phyloP scores from a whole-genome alignment of 345 rosid genomes.

The Citropsis articulata region DNA sequence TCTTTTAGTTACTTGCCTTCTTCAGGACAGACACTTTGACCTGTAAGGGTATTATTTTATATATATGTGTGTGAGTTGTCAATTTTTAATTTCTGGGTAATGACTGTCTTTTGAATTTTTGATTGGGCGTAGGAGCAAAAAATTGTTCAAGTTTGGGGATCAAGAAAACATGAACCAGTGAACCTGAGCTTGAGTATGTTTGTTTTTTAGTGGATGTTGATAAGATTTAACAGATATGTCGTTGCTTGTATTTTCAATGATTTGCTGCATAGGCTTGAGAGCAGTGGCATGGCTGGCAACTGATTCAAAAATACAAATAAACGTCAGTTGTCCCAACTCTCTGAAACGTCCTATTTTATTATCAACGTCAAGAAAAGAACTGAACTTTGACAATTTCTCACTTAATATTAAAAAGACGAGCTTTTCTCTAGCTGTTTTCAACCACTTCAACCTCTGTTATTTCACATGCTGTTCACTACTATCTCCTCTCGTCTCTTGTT shows the following conservation, averaged over 20 bases:
- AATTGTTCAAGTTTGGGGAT: not conserved
- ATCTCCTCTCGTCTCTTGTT: not conserved
- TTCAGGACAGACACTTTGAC: not conserved
- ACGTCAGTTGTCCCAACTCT: not conserved
- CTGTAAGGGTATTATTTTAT: not conserved
- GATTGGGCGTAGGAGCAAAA: not conserved
- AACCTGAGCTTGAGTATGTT: not conserved
- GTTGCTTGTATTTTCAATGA: not conserved
- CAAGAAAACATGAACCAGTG: not conserved
- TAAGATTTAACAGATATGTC: not conserved
- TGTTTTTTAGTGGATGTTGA: not conserved
- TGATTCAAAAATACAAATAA: not conserved
- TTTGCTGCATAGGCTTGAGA: not conserved
- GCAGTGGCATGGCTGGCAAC: not conserved
- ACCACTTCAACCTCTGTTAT: constrained; percentile 15
- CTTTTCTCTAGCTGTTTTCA: constrained; percentile 27
- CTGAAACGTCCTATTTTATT: constrained; percentile 3
- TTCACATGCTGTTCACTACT: constrained; percentile 13
- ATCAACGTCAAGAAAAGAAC: constrained; percentile 13
- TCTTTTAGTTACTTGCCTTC: constrained; percentile 6
- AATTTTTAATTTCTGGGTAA: not conserved
- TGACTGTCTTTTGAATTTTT: not conserved
- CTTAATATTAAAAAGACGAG: not conserved
- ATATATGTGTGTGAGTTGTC: not conserved
- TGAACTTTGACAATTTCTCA: constrained; percentile 24